These are phyloP conservation scores for Symbiodinium natans DNA, from an alignment of 73 alveolate genomes.

Conservation along the genomic window DNA sequence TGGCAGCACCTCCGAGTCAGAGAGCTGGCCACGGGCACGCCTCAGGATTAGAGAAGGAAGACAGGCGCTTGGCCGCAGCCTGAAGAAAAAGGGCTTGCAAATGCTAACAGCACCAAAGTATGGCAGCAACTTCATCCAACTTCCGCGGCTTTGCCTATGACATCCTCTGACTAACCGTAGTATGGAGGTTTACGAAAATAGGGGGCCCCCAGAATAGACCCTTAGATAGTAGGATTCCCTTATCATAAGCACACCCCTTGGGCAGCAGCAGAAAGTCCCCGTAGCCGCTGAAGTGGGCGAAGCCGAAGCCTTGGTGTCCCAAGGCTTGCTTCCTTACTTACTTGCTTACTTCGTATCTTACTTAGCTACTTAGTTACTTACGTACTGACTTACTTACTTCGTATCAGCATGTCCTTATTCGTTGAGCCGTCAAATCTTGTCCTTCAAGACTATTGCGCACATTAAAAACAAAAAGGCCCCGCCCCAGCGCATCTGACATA, in stretches of 20 bases:
- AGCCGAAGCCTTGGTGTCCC: slow-evolving; percentile 32
- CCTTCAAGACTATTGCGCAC: neutral
- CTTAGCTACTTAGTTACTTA: neutral
- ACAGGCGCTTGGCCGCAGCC: no score
- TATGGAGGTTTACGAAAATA: no score
- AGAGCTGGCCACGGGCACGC: slow-evolving; percentile 69
- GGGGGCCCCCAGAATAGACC: no score
- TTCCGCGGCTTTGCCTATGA: neutral
- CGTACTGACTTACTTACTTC: neutral
- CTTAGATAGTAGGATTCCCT: no score
- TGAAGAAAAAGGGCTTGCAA: no score
- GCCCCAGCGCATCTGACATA: neutral
- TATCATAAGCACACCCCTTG: neutral
- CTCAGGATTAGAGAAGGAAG: no score
- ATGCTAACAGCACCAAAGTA: neutral
- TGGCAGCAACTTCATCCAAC: neutral
- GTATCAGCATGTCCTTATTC: neutral
- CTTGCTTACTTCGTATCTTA: no score
- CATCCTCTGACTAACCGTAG: neutral
- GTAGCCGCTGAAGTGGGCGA: slow-evolving; percentile 86
- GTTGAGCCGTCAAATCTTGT: neutral
- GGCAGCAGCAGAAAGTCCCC: slow-evolving; percentile 42
- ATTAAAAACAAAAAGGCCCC: no score
- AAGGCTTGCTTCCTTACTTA: no score
- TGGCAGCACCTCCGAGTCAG: slow-evolving; percentile 27